Evolutionary conservation across 1,139 yeast species (phyloP), one percentile per base, ranked within the genome.

Genomic region (Blastobotrys illinoisensis): DNA sequence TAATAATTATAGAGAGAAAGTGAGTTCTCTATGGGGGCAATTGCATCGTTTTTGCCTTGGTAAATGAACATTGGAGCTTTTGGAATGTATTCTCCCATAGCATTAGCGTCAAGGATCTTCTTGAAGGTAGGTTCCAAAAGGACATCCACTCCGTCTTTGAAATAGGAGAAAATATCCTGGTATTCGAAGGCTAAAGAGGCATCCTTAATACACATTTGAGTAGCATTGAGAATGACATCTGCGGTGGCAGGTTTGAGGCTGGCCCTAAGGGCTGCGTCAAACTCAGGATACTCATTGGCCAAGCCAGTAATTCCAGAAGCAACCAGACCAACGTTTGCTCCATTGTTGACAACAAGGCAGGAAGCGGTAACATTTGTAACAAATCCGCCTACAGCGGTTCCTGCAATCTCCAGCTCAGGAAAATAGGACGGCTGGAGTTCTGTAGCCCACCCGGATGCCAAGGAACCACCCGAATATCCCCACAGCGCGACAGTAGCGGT

Each of bases 391-490:
- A 63, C 47, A 1, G 66, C 64, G 5, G 57, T 61, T 5, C 59
- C 67, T 36, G 57, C 62, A 16, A 66, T 47, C n/a, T 53, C 44
- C 44, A 24, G 66, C 57, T 65, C 68, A 3, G 68, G 67, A 9
- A 67, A 68, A 36, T 67, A 66, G n/a, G 54, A 14, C 7, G 49
- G 50, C 45, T 62, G 63, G 26, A 64, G 53, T 58, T 64, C 65
- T 3, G 66, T 65, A 5, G 69, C 69, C 65, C 65, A 64, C 16
- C 66, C 70, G 20, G 66, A 36, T 7, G 69, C 65, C 20, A 58
- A 49, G 1, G 66, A 61, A n/a, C 66, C 69, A 6, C 67, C 67
- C 9, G 70, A 66, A 59, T 66, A 68, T 7, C 72, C 72, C 64
- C 59, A 58, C 50, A 58, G 32, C 21, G 56, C 62, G 21, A 56